A percentile compares a stretch with the other conserved stretches of the same genome.
Conservation (phyloP, 139 green algal species). For the Chlamydomonas sp. region DNA sequence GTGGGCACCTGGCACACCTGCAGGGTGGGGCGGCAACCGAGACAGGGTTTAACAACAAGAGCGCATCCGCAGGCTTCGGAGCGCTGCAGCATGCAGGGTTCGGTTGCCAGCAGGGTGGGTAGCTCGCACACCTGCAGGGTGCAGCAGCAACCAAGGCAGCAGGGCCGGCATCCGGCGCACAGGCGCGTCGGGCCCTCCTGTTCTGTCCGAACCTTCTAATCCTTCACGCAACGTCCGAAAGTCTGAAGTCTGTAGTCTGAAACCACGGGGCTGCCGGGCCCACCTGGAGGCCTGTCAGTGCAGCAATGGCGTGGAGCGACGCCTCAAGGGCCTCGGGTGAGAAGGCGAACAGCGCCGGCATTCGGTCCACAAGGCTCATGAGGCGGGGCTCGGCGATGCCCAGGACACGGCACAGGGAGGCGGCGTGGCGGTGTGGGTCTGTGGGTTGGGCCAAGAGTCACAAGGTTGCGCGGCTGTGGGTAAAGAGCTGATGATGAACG, state of each 20-base stretch:
- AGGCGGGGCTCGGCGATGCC: constrained; percentile 1
- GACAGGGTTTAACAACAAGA: too few relatives aligned
- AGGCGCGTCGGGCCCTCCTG: too few relatives aligned
- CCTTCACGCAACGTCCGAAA: too few relatives aligned
- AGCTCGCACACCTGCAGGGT: not conserved
- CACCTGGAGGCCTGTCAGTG: constrained; percentile 22
- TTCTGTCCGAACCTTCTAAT: too few relatives aligned
- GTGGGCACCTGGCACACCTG: constrained; percentile 3
- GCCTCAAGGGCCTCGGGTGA: constrained; percentile 6
- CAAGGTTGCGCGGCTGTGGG: too few relatives aligned
- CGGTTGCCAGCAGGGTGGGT: not conserved
- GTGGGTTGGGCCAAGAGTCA: not conserved
- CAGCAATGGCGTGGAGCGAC: not conserved
- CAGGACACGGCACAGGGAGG: constrained; percentile 6
- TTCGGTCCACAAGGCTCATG: not conserved
- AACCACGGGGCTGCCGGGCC: too few relatives aligned
- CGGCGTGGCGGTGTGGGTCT: not conserved
- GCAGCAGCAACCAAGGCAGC: too few relatives aligned
- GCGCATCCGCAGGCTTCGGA: too few relatives aligned
- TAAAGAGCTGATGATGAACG: too few relatives aligned
- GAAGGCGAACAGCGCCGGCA: constrained; percentile 2
- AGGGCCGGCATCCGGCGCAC: too few relatives aligned
- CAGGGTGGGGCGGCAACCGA: not conserved
- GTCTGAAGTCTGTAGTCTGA: too few relatives aligned
- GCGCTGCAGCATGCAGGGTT: not conserved